Evolutionary conservation across 129 eudicot species (phyloP).

Genomic region (carrot (Daucus carota)): DH1_v3.0 NC_030389.2:12961001-12961500

Average conservation of each 20-base stretch:
- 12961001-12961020: neutral
- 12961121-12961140: slow-evolving; percentile 32
- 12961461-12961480: slow-evolving; percentile 57
- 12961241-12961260: slow-evolving; percentile 58
- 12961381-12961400: slow-evolving; percentile 25
- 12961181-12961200: slow-evolving; percentile 74
- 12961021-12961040: neutral
- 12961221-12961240: slow-evolving; percentile 59
- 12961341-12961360: neutral
- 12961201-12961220: slow-evolving; percentile 51
- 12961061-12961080: neutral
- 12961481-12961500: slow-evolving; percentile 67
- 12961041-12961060: neutral
- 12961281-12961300: slow-evolving; percentile 65
- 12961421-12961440: slow-evolving; percentile 75
- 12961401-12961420: slow-evolving; percentile 39
- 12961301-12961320: slow-evolving; percentile 81
- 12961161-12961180: slow-evolving; percentile 63
- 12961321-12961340: slow-evolving; percentile 17
- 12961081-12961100: neutral
- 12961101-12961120: slow-evolving; percentile 5
- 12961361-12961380: neutral
- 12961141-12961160: slow-evolving; percentile 61
- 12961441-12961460: slow-evolving; percentile 79
- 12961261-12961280: slow-evolving; percentile 66